A percentile compares a stretch with the other conserved stretches of the same genome.
Conservation (phyloP, 805 yeast genomes). For the Ogataea degrootiae region DNA sequence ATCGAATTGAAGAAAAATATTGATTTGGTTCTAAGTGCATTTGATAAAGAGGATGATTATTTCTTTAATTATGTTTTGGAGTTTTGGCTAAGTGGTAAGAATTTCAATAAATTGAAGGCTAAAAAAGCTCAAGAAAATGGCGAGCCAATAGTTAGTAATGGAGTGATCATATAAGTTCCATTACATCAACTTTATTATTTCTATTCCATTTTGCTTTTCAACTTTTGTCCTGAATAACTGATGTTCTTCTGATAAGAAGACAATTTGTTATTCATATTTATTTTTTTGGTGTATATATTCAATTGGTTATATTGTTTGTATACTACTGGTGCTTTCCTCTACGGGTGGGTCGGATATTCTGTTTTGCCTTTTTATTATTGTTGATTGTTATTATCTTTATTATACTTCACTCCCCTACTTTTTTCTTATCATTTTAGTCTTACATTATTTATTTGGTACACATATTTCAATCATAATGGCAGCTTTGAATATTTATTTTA, state of each 20-base stretch:
- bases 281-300: neutral
- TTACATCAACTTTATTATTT: neutral
- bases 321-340: neutral
- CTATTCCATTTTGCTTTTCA: neutral
- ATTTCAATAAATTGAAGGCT: conserved; percentile 24
- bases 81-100: conserved; percentile 30
- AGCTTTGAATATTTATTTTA: too few species aligned
- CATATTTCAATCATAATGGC: too few species aligned
- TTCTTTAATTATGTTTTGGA: conserved; percentile 30
- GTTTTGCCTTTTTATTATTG: neutral
- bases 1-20: conserved; percentile 26
- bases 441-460: neutral
- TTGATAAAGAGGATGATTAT: conserved; percentile 30
- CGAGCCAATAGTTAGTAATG: neutral
- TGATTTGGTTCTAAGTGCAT: conserved; percentile 24
- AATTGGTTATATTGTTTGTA: neutral
- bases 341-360: neutral
- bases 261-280: neutral
- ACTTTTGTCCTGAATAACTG: too few species aligned
- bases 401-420: neutral
- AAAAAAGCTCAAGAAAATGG: conserved; percentile 14
- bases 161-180: neutral
- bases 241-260: too few species aligned
- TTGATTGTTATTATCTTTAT: neutral
- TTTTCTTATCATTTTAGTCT: neutral